These are phyloP conservation scores for Chrysanthemum seticuspe DNA, from an alignment of 129 eudicot species.

Conservation along the genomic window DNA sequence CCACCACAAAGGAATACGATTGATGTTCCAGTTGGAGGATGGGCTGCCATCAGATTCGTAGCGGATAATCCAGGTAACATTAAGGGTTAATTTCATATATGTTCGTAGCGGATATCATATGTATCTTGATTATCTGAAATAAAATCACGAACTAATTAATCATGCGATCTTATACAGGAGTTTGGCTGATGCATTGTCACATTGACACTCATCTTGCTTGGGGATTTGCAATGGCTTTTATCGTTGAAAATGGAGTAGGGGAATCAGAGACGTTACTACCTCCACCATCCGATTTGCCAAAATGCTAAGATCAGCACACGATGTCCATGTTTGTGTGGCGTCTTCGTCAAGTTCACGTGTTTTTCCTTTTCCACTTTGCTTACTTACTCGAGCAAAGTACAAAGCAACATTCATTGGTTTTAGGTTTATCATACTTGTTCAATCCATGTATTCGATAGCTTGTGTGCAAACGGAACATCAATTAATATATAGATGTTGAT, in stretches of 20 bases:
- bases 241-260: constrained; percentile 68
- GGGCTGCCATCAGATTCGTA: constrained; percentile 69
- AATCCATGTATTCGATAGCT: constrained; percentile 2
- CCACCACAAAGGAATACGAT: constrained; percentile 71
- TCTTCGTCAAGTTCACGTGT: neutral
- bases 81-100: neutral
- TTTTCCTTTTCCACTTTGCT: constrained; percentile 15
- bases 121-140: neutral
- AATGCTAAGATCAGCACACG: constrained; percentile 37
- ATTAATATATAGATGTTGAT: constrained; percentile 18
- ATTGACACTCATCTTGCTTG: constrained; percentile 60
- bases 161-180: constrained; percentile 9
- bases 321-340: neutral
- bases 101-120: neutral
- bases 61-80: constrained; percentile 71
- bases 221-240: constrained; percentile 75
- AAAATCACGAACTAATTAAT: neutral
- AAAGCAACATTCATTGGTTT: neutral
- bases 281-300: constrained; percentile 72
- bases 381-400: constrained; percentile 7
- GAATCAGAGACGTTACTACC: constrained; percentile 48
- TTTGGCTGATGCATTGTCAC: constrained; percentile 30
- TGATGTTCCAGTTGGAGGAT: constrained; percentile 64
- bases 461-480: constrained; percentile 22
- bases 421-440: constrained; percentile 4